Conservation (phyloP, 176 grass and related monocot species). For the Pontederia paniculata region DNA sequence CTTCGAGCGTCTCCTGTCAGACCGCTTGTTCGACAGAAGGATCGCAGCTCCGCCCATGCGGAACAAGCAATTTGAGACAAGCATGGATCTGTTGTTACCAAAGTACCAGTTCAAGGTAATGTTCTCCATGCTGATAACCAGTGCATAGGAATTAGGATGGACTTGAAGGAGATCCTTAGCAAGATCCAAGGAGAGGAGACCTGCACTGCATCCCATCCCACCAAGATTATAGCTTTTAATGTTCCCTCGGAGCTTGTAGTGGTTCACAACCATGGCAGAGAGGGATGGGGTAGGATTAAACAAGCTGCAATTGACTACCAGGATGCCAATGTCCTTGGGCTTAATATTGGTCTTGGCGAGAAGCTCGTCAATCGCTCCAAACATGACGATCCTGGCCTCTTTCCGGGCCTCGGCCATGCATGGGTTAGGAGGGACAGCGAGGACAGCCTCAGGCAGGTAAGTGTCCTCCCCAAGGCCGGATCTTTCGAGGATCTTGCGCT, state of each 20-base stretch:
- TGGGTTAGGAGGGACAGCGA: background rate
- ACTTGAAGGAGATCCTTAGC: conserved; percentile 9
- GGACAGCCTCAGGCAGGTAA: conserved; percentile 9
- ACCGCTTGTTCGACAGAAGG: conserved; percentile 2
- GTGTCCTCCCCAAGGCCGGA: conserved; percentile 3
- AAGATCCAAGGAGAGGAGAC: conserved; percentile 3
- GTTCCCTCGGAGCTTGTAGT: conserved; percentile 13
- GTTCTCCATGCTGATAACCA: conserved; percentile 13
- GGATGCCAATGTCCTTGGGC: conserved; percentile 14
- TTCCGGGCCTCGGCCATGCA: conserved; percentile 2
- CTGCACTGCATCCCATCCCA: conserved; percentile 5
- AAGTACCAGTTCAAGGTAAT: conserved; percentile 13
- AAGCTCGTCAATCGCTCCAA: conserved; percentile 6
- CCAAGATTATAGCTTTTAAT: background rate
- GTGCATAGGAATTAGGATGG: background rate
- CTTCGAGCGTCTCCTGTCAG: background rate
- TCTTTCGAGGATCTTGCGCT: conserved; percentile 13
- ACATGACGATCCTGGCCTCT: conserved; percentile 5
- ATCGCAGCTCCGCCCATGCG: background rate
- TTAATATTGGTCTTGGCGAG: conserved; percentile 1
- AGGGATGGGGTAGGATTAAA: conserved; percentile 8
- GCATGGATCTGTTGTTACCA: conserved; percentile 4
- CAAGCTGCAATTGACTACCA: conserved; percentile 7
- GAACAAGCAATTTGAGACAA: conserved; percentile 14
- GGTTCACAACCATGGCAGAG: conserved; percentile 10